Base-by-base conservation (phyloP, 805 yeast genomes). In the Lipomyces mesembrius region DNA sequence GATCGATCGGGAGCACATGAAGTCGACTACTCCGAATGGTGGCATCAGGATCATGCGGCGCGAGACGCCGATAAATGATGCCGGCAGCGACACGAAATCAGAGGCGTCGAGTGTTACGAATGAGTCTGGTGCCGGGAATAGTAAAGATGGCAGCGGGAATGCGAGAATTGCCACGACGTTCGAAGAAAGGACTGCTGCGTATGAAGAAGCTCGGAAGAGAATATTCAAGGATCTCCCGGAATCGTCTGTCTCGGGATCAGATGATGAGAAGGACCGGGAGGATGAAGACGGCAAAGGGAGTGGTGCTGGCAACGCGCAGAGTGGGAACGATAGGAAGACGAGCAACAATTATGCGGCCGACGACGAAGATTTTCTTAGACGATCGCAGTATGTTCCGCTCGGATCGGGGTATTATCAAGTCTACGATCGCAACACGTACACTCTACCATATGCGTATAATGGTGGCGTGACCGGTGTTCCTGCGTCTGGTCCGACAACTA, bases 61-160 rank as follows among this genome's bases (percentile, higher is more conserved):
- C 20, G 64, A 59, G 57, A 68, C 67, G 57, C 64, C 68, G 53
- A 35, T 29, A 8, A 64, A 58, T 39, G 68, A 62, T 37, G 61
- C 60, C 29, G 54, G 70, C 63, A 64, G 68, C 51, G 64, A 64
- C 4, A 49, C 67, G 49, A 39, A 34, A n/a, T 59, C 62, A 12
- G 60, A 59, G 59, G 32, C 64, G 29, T 54, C 60, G 51, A 54
- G 66, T 20, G 29, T 34, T 20, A 58, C 64, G 14, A 62, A 43
- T 35, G 68, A 65, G 9, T 65, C 68, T 32, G 29, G 63, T 54
- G 39, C 39, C 35, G 22, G 64, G 64, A 20, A 49, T 32, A 52
- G 55, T 29, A 87, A 83, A 66, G 87, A 86, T 9, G 79, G 79
- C 60, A 82, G 86, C 27, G 79, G 82, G 29, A 75, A 60, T 34